Conservation (phyloP, 106 monocot species). For the Ottelia alismoides region DNA sequence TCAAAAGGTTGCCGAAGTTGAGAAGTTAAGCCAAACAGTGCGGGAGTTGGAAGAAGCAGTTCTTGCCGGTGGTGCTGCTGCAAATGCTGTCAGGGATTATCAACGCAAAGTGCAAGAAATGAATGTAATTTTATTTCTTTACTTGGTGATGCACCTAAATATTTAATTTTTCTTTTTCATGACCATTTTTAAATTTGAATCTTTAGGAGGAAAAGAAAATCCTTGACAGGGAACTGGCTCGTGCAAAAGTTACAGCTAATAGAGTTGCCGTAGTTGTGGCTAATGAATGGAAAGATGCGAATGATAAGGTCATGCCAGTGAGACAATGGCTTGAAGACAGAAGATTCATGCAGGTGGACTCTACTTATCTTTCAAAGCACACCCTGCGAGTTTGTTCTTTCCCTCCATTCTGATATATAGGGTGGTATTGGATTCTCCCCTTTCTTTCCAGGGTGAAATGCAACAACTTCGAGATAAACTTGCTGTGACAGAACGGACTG, state of each 20-base stretch:
- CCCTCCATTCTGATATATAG: neutral
- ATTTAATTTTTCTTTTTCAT: no score
- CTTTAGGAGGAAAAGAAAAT: slow-evolving; percentile 81
- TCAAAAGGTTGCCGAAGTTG: slow-evolving; percentile 83
- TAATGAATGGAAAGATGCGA: slow-evolving; percentile 99
- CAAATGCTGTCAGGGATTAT: slow-evolving; percentile 87
- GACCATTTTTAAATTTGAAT: no score
- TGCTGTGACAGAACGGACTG: slow-evolving; percentile 72
- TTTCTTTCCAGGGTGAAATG: slow-evolving; percentile 87
- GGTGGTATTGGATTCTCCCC: no score
- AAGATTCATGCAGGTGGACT: slow-evolving; percentile 85
- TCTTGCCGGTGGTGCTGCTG: slow-evolving; percentile 79
- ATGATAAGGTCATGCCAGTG: slow-evolving; percentile 97
- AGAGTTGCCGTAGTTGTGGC: slow-evolving; percentile 86
- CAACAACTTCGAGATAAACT: slow-evolving; percentile 98
- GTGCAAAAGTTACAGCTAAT: slow-evolving; percentile 87
- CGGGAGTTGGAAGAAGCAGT: slow-evolving; percentile 72
- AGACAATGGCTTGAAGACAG: slow-evolving; percentile 95
- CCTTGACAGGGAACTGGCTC: slow-evolving; percentile 62
- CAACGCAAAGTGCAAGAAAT: slow-evolving; percentile 33
- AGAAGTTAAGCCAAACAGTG: slow-evolving; percentile 58
- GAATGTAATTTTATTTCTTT: no score
- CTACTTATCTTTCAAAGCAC: neutral
- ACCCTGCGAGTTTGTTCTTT: neutral
- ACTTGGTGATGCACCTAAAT: no score